A percentile compares a stretch with the other conserved stretches of the same genome.
Conservation (phyloP, 768 basidiomycete species). For the Lactifluus echinatus region DNA sequence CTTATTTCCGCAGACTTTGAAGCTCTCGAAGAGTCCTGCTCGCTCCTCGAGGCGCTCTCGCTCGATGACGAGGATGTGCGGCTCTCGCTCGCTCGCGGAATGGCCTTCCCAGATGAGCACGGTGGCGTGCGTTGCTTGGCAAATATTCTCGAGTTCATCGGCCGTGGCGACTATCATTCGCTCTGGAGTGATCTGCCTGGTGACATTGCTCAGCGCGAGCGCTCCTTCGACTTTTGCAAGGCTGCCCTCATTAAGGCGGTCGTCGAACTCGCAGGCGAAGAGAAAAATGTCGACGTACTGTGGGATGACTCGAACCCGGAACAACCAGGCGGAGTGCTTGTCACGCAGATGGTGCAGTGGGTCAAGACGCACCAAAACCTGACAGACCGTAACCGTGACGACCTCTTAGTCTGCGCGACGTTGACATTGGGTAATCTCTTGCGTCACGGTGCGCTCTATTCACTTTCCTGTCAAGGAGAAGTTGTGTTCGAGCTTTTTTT, state of each 20-base stretch:
- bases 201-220: slow-evolving; percentile 53
- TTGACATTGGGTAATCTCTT: slow-evolving; percentile 78
- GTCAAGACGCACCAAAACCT: slow-evolving; percentile 45
- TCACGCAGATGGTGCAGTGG: slow-evolving; percentile 69
- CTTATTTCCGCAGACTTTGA: slow-evolving; percentile 63
- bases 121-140: slow-evolving; percentile 49
- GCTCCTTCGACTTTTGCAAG: slow-evolving; percentile 74
- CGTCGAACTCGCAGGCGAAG: slow-evolving; percentile 79
- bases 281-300: slow-evolving; percentile 66
- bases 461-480: background rate
- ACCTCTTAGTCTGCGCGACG: slow-evolving; percentile 75
- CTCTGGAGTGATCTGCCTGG: slow-evolving; percentile 45
- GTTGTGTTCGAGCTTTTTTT: background rate
- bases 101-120: slow-evolving; percentile 50
- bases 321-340: slow-evolving; percentile 60
- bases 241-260: slow-evolving; percentile 78
- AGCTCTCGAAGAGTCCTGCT: slow-evolving; percentile 64
- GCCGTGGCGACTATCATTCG: slow-evolving; percentile 57
- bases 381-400: slow-evolving; percentile 45
- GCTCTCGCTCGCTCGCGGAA: slow-evolving; percentile 57
- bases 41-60: slow-evolving; percentile 65
- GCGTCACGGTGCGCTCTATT: slow-evolving; percentile 48
- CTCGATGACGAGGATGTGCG: slow-evolving; percentile 74
- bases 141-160: slow-evolving; percentile 65
- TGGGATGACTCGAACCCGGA: slow-evolving; percentile 56